These are phyloP conservation scores for Trametes cinnabarina DNA, from an alignment of 768 basidiomycete genomes.

Conservation along the genomic window DNA sequence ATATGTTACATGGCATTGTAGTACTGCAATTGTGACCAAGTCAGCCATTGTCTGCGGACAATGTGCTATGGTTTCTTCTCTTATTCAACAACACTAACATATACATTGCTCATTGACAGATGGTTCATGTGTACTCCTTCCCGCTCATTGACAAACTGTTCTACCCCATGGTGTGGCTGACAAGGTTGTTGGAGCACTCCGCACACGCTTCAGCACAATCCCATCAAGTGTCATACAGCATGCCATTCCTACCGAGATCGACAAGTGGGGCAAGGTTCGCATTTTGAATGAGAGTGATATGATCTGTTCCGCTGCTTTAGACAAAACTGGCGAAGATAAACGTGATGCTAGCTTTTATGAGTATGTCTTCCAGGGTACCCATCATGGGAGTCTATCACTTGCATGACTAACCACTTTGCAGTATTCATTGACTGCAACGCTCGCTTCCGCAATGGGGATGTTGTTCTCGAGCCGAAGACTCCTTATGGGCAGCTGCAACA, in stretches of 20 bases:
- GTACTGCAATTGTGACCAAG: too few relatives aligned
- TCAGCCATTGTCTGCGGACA: too few relatives aligned
- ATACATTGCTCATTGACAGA: too few relatives aligned
- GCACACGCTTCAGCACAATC: neutral
- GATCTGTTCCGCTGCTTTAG: conserved; percentile 20
- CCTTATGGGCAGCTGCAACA: conserved; percentile 37
- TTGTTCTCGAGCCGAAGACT: conserved; percentile 2
- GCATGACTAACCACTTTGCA: conserved; percentile 31
- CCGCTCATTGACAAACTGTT: too few relatives aligned
- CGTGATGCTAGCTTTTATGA: neutral
- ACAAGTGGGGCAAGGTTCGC: conserved; percentile 30
- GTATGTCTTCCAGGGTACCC: neutral
- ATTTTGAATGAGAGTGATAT: conserved; percentile 30
- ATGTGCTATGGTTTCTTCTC: too few relatives aligned
- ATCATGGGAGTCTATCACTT: neutral
- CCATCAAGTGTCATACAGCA: neutral
- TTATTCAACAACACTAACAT: too few relatives aligned
- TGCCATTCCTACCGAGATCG: neutral
- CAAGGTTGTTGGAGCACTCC: neutral
- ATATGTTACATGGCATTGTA: too few relatives aligned
- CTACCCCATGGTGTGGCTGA: neutral
- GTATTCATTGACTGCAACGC: conserved; percentile 31
- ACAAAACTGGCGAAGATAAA: neutral
- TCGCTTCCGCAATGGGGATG: neutral
- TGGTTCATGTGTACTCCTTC: too few relatives aligned